Base-by-base conservation (phyloP, 2,329 filamentous ascomycete species). In the Aphanocladium album region DNA sequence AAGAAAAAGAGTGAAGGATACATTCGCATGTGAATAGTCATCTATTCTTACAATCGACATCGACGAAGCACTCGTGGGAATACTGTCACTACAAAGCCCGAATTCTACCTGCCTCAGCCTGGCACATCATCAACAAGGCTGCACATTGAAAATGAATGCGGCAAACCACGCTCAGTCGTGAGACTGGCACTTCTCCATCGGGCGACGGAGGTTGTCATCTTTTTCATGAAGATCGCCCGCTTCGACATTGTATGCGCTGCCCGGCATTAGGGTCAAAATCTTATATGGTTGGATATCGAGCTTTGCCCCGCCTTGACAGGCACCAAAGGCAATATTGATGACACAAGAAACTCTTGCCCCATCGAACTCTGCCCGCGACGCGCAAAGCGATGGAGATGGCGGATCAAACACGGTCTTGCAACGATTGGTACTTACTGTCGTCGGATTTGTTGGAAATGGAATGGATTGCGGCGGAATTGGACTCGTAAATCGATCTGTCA, bases 401-500 rank as follows among this genome's bases (percentile, higher is more conserved):
- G 56, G 21, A 25, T 33, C 16, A 23, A 17, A 33, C 39, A 33
- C 30, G 37, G 16, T 17, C 19, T 9, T 21, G 27, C 35, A 23
- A n/a, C 9, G n/a, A 23, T 23, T 58, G 23, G n/a, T 23, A 23
- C 56, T 41, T 51, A 43, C 21, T 39, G 43, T 45, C 45, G 19
- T 17, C 5, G 8, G 11, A 43, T 43, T 39, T 8, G 17, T 30
- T 27, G 54, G 41, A 46, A 17, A 33, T 16, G 21, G 41, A 30
- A 12, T 17, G 30, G 45, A 39, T 16, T 37, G n/a, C n/a, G n/a
- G n/a, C 14, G 53, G 53, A 39, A 37, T 14, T 37, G 47, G 59
- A 47, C 46, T 57, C 53, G 60, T 61, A 61, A 60, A 61, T 57
- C 52, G 60, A 61, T 33, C 60, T 57, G 8, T n/a, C 46, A 57